Percentiles rank a stretch among this genome's conserved stretches.
Conservation (phyloP, 164 flowering plant species). For the Berberis vulgaris region DNA sequence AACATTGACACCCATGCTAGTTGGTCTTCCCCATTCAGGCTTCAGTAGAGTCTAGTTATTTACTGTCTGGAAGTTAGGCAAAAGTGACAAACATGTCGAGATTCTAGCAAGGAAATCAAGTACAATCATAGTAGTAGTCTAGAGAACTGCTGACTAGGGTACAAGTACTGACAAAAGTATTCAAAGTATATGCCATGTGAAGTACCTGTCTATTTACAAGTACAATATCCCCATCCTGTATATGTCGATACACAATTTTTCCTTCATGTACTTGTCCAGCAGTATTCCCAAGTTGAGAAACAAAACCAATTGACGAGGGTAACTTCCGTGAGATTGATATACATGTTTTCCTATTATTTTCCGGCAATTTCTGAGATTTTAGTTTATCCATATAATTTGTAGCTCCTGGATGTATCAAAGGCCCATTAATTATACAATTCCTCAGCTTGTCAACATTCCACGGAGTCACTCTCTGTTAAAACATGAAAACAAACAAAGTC, state of each 20-base stretch:
- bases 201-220: constrained; percentile 92
- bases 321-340: constrained; percentile 59
- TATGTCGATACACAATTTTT: constrained; percentile 72
- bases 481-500: neutral
- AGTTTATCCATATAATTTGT: constrained; percentile 54
- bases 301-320: constrained; percentile 68
- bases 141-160: too few relatives aligned
- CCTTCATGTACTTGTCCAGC: constrained; percentile 56
- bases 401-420: constrained; percentile 91
- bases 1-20: too few relatives aligned
- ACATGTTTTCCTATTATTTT: constrained; percentile 27
- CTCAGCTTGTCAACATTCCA: constrained; percentile 76
- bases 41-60: too few relatives aligned
- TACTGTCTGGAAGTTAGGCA: too few relatives aligned
- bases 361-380: constrained; percentile 24
- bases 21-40: too few relatives aligned
- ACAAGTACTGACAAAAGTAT: neutral
- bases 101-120: too few relatives aligned
- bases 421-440: constrained; percentile 70
- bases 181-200: neutral
- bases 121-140: too few relatives aligned
- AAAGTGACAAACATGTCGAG: too few relatives aligned
- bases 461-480: constrained; percentile 78
- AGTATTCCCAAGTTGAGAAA: constrained; percentile 41
- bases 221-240: constrained; percentile 92